Evolutionary conservation across 2,329 filamentous ascomycete genomes (phyloP).

Genomic region (Dactylellina haptotyla): DNA sequence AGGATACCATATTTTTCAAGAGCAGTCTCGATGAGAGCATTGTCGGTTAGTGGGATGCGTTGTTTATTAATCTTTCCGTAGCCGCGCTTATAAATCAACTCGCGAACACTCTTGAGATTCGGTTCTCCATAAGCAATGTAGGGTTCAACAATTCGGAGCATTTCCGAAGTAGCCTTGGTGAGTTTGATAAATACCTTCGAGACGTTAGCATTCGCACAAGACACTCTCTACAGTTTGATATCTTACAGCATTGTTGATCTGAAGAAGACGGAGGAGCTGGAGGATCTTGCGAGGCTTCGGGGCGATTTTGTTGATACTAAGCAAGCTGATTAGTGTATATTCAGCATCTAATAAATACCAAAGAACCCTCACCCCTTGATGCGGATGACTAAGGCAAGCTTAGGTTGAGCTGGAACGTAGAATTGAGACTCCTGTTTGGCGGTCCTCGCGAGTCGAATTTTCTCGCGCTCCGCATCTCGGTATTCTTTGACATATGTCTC

Average conservation of each 20-base stretch:
- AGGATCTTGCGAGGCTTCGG: constrained; percentile 99
- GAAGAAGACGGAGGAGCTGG: constrained; percentile 97
- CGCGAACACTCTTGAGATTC: constrained; percentile 98
- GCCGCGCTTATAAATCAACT: constrained; percentile 99
- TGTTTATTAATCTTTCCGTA: constrained; percentile 99
- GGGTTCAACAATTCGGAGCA: constrained; percentile 98
- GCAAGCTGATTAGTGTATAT: background rate
- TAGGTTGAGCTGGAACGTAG: constrained; percentile 93
- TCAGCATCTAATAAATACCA: background rate
- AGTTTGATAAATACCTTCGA: constrained; percentile 81
- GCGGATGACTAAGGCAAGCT: constrained; percentile 96
- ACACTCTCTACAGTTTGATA: background rate
- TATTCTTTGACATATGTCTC: constrained; percentile 99
- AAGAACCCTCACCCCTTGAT: constrained; percentile 80
- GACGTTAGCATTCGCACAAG: background rate
- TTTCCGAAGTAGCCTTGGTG: constrained; percentile 97
- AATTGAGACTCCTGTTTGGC: constrained; percentile 92
- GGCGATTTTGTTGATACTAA: constrained; percentile 99
- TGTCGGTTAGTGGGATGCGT: constrained; percentile 94
- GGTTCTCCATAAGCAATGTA: constrained; percentile 99
- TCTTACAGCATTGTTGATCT: constrained; percentile 95
- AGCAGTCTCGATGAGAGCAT: constrained; percentile 94
- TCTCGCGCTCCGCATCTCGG: constrained; percentile 97
- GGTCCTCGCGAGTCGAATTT: constrained; percentile 88
- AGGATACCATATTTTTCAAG: constrained; percentile 99